A percentile compares a stretch with the other conserved stretches of the same genome.
Evolutionary conservation across 169 alveolate species (phyloP).

Genomic region (Hepatocystis sp.): DNA sequence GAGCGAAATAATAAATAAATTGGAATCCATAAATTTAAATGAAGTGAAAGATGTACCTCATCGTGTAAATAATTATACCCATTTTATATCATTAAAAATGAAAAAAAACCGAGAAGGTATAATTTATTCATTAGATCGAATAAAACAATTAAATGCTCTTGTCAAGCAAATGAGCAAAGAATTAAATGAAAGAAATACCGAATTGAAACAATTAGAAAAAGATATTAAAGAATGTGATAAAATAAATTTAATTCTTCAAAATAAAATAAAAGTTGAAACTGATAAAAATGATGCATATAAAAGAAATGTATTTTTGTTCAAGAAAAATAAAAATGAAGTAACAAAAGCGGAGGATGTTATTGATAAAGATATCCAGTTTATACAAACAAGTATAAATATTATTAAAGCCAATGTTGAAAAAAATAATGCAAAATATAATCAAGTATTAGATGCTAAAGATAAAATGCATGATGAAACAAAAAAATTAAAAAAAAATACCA

Average conservation of each 20-base stretch:
- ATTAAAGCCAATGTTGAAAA: conserved; percentile 23
- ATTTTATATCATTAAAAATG: conserved; percentile 32
- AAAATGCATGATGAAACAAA: conserved; percentile 67
- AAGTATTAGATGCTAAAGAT: conserved; percentile 25
- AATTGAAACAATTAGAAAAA: conserved; percentile 50
- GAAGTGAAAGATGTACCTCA: conserved; percentile 37
- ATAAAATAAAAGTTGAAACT: conserved; percentile 25
- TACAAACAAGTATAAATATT: conserved; percentile 32
- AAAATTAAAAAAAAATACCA: conserved; percentile 45
- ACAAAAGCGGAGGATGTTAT: conserved; percentile 37
- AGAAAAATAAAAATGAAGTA: conserved; percentile 28
- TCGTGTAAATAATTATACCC: conserved; percentile 40
- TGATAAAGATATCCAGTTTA: conserved; percentile 41
- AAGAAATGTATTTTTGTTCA: conserved; percentile 29
- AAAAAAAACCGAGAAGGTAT: conserved; percentile 67
- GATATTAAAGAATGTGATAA: conserved; percentile 13
- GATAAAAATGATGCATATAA: conserved; percentile 19
- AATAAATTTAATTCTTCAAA: conserved; percentile 17
- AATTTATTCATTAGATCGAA: conserved; percentile 27
- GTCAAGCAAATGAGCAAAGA: conserved; percentile 35
- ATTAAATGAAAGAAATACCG: conserved; percentile 33
- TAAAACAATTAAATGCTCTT: conserved; percentile 10
- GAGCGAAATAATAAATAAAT: conserved; percentile 50
- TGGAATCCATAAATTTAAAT: conserved; percentile 38
- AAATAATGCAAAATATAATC: conserved; percentile 14